Evolutionary conservation across 1,284 basidiomycete genomes (phyloP).

Genomic region (Naganishia sp.): DNA sequence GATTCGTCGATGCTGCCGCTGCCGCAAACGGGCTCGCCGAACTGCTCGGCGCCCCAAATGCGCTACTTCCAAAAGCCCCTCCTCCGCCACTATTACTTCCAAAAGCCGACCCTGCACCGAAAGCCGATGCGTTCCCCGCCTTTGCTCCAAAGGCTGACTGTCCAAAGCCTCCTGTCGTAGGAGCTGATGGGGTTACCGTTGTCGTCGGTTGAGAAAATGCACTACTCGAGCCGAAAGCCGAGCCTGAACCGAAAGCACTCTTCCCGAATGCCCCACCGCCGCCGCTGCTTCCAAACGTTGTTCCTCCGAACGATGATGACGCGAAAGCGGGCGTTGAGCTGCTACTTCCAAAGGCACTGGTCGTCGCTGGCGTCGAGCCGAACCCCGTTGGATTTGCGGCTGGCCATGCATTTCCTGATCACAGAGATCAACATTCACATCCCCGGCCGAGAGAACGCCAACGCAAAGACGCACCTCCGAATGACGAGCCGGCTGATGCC

Average conservation of each 20-base stretch:
- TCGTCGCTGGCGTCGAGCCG: no score
- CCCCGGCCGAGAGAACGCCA: background rate
- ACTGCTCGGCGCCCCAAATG: no score
- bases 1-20: constrained; percentile 14
- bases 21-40: constrained; percentile 7
- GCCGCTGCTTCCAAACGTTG: constrained; percentile 25
- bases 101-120: constrained; percentile 33
- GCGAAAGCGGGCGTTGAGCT: background rate
- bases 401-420: background rate
- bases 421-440: background rate
- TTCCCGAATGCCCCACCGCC: constrained; percentile 6
- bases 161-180: background rate
- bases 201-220: constrained; percentile 36
- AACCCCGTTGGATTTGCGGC: no score
- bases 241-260: constrained; percentile 35
- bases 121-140: constrained; percentile 35
- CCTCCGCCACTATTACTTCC: constrained; percentile 6
- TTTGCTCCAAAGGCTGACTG: constrained; percentile 47
- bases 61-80: no score
- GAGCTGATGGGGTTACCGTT: constrained; percentile 53
- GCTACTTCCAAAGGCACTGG: background rate
- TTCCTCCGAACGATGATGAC: background rate
- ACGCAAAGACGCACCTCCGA: constrained; percentile 28
- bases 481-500: constrained; percentile 9
- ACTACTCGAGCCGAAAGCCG: constrained; percentile 30